Conservation (phyloP, 148 eudicot genomes). For the Rhododendron kiyosumense region DNA sequence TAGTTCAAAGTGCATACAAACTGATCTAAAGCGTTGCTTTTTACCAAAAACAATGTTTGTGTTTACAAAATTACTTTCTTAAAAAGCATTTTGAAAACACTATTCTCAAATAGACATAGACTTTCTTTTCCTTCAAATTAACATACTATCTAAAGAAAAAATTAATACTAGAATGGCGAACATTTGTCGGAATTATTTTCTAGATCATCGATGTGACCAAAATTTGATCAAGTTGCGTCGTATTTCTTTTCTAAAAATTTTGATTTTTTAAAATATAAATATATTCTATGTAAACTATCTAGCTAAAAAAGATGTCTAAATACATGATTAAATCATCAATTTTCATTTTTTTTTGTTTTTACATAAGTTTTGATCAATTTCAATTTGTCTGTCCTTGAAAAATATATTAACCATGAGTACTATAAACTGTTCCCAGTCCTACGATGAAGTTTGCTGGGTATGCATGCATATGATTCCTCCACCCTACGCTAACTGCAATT, state of each 20-base stretch:
- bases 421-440: neutral
- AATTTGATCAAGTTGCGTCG: no score
- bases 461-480: neutral
- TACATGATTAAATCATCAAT: neutral
- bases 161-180: neutral
- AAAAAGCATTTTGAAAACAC: no score
- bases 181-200: neutral
- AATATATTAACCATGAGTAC: no score
- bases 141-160: neutral
- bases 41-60: no score
- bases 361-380: neutral
- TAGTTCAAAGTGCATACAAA: no score
- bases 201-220: neutral
- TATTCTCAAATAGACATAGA: no score
- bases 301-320: neutral
- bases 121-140: neutral
- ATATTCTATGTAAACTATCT: neutral
- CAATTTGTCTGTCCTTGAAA: neutral
- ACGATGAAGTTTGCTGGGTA: neutral
- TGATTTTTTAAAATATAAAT: no score
- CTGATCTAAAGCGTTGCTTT: no score
- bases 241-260: no score
- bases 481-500: neutral
- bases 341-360: neutral
- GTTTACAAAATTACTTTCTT: neutral